These are phyloP conservation scores for Exophiala sp. DNA, from an alignment of 2,329 filamentous ascomycete species.

Conservation along the genomic window DNA sequence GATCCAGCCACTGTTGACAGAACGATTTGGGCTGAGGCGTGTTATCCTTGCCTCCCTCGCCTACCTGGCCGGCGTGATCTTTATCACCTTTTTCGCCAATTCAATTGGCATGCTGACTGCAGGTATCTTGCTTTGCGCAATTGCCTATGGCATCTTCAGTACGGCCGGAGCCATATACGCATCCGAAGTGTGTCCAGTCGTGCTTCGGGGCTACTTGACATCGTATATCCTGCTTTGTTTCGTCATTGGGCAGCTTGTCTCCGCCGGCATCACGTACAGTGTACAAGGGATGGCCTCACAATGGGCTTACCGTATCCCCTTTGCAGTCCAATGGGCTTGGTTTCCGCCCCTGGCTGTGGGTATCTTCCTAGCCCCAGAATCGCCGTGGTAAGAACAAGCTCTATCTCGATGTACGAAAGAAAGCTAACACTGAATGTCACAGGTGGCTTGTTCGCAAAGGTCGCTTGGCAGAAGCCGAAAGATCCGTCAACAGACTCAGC, in stretches of 20 bases:
- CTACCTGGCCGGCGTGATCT: conserved; percentile 38
- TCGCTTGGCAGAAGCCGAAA: conserved; percentile 39
- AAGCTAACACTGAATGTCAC: neutral
- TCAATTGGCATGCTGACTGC: conserved; percentile 32
- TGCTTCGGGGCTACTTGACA: conserved; percentile 57
- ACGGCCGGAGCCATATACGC: conserved; percentile 32
- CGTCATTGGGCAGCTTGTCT: conserved; percentile 59
- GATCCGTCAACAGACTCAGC: conserved; percentile 41
- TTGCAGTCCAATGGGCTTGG: conserved; percentile 21
- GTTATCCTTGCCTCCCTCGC: conserved; percentile 60
- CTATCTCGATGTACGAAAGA: conserved; percentile 34
- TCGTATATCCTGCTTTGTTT: conserved; percentile 61
- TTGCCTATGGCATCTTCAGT: conserved; percentile 5
- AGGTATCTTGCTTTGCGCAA: conserved; percentile 36
- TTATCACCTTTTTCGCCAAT: conserved; percentile 38
- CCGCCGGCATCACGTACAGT: conserved; percentile 12
- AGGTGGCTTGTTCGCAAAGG: conserved; percentile 48
- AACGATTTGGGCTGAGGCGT: conserved; percentile 62
- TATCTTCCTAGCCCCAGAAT: conserved; percentile 30
- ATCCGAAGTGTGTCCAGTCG: conserved; percentile 52
- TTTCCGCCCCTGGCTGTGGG: conserved; percentile 2
- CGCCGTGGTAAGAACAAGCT: conserved; percentile 31
- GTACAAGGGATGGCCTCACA: conserved; percentile 28
- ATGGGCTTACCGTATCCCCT: conserved; percentile 22
- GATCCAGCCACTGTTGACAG: conserved; percentile 62